A percentile compares a stretch with the other conserved stretches of the same genome.
phyloP scores from a whole-genome alignment of 495 filamentous ascomycete species.

The Parathielavia appendiculata region DNA sequence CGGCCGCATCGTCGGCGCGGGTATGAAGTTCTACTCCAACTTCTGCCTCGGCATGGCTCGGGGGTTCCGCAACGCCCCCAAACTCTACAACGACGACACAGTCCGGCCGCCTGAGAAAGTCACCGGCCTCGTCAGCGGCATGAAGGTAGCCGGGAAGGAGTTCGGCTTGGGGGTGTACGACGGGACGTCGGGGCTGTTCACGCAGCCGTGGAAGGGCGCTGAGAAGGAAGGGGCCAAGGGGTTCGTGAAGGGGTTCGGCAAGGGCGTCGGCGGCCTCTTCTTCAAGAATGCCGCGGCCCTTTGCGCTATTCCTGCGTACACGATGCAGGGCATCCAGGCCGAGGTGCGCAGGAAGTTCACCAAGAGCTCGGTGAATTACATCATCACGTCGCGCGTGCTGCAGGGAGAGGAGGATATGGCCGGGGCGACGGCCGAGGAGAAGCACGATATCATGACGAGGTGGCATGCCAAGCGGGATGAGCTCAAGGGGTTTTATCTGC shows the following conservation, averaged over 20 bases:
- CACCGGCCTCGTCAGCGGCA: conserved; percentile 60
- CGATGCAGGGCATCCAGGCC: conserved; percentile 69
- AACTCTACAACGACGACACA: conserved; percentile 70
- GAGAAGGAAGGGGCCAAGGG: conserved; percentile 64
- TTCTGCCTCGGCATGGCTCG: conserved; percentile 70
- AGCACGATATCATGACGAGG: conserved; percentile 49
- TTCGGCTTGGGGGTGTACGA: conserved; percentile 64
- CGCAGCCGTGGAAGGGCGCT: conserved; percentile 61
- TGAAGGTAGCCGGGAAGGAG: conserved; percentile 61
- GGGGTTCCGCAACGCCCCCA: conserved; percentile 82
- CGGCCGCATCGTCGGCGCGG: conserved; percentile 60
- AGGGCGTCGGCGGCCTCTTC: conserved; percentile 65
- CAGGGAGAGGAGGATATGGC: conserved; percentile 64
- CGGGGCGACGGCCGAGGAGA: conserved; percentile 46
- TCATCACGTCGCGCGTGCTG: conserved; percentile 63
- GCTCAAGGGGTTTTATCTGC: conserved; percentile 42
- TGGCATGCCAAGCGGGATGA: conserved; percentile 54
- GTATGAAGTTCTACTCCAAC: conserved; percentile 74
- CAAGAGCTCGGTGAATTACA: conserved; percentile 61
- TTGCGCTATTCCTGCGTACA: conserved; percentile 66
- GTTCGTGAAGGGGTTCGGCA: conserved; percentile 70
- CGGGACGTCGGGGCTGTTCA: conserved; percentile 66
- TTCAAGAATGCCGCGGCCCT: conserved; percentile 64
- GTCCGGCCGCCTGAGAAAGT: conserved; percentile 66
- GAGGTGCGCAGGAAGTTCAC: conserved; percentile 62